A percentile compares a stretch with the other conserved stretches of the same genome.
These are phyloP conservation scores for Pinus albicaulis DNA, from an alignment of 75 land plant genomes.

Conservation along the genomic window DNA sequence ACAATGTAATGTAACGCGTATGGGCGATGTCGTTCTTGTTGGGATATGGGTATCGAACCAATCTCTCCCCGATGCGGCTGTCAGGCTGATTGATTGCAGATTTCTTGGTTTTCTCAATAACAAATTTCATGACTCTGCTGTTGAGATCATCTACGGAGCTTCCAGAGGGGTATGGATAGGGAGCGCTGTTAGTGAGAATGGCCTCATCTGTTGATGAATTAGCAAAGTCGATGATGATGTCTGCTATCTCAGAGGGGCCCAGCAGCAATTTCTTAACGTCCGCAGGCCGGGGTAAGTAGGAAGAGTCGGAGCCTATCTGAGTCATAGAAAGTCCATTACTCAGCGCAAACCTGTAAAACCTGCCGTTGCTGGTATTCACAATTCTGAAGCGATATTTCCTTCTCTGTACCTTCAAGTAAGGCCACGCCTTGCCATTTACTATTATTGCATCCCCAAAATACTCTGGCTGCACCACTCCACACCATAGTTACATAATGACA, in stretches of 20 bases:
- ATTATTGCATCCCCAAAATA: conserved; percentile 65
- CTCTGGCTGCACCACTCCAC: conserved; percentile 38
- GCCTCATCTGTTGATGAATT: conserved; percentile 7
- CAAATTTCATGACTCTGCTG: conserved; percentile 68
- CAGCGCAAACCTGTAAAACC: conserved; percentile 52
- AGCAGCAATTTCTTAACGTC: conserved; percentile 22
- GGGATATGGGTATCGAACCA: conserved; percentile 25
- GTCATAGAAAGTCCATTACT: conserved; percentile 39
- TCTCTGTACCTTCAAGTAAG: conserved; percentile 36
- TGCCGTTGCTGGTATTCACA: conserved; percentile 71
- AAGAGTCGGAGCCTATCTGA: conserved; percentile 70
- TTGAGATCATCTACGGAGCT: conserved; percentile 45
- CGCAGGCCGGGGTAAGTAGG: conserved; percentile 45
- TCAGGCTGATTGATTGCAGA: conserved; percentile 5
- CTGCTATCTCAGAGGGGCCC: conserved; percentile 75
- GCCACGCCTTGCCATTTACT: conserved; percentile 81
- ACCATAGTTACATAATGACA: neutral
- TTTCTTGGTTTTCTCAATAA: conserved; percentile 10
- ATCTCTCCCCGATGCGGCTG: conserved; percentile 21
- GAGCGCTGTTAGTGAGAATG: conserved; percentile 43
- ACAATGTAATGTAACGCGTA: conserved; percentile 57
- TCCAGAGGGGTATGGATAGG: conserved; percentile 60
- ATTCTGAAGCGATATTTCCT: conserved; percentile 75
- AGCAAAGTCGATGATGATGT: conserved; percentile 68
- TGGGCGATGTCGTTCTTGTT: conserved; percentile 5